These are phyloP conservation scores for Macrocybe sp. DNA, from an alignment of 1,284 basidiomycete genomes.

Conservation along the genomic window DNA sequence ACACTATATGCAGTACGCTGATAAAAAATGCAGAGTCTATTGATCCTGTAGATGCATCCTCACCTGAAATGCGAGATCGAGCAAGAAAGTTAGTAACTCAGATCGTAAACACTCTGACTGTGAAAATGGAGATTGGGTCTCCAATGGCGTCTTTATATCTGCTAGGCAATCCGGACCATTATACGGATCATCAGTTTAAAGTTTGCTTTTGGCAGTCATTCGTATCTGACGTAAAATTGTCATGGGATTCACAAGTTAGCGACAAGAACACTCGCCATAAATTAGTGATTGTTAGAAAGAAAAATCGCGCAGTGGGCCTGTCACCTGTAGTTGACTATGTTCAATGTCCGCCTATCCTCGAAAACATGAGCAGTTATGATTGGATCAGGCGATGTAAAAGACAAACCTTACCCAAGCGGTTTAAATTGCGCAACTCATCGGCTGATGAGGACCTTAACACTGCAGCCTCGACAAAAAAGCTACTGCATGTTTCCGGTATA, in stretches of 20 bases:
- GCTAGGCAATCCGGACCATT: slow-evolving; percentile 27
- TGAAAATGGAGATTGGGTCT: slow-evolving; percentile 25
- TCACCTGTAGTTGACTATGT: slow-evolving; percentile 18
- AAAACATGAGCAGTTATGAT: slow-evolving; percentile 17
- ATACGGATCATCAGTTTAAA: slow-evolving; percentile 22
- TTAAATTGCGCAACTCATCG: neutral
- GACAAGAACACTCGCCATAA: slow-evolving; percentile 2
- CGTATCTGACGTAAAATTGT: neutral
- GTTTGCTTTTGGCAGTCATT: slow-evolving; percentile 14
- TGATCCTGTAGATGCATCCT: neutral
- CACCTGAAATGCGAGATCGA: slow-evolving; percentile 4
- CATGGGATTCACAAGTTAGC: neutral
- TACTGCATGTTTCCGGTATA: neutral
- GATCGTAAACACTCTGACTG: slow-evolving; percentile 23
- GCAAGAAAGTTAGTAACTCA: slow-evolving; percentile 22
- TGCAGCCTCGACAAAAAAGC: neutral
- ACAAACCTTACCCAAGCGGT: too few species aligned
- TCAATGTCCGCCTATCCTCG: slow-evolving; percentile 12
- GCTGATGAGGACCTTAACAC: neutral
- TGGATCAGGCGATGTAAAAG: slow-evolving; percentile 14
- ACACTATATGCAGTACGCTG: slow-evolving; percentile 17
- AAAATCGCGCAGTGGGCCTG: slow-evolving; percentile 9
- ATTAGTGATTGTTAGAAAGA: slow-evolving; percentile 6
- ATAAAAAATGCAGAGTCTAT: neutral
- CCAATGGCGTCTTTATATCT: slow-evolving; percentile 26